phyloP scores from a whole-genome alignment of 2,329 filamentous ascomycete genomes.

The Alternaria ethzedia region DNA sequence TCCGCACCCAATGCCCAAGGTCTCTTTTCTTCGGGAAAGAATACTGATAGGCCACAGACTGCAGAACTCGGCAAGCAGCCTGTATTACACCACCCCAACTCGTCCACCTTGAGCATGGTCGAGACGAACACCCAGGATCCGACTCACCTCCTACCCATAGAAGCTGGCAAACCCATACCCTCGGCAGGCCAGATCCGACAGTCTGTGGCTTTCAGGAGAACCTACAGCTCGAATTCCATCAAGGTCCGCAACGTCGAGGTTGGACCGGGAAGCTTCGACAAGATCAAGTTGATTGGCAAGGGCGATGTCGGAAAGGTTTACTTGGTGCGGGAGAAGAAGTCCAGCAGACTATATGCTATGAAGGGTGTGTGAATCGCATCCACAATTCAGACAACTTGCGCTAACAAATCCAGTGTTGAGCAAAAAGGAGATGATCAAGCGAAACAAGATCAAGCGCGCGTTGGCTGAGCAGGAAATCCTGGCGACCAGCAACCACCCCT shows the following conservation, averaged over 20 bases:
- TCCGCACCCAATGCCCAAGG: constrained; percentile 97
- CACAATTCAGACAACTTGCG: background rate
- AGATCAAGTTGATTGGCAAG: constrained; percentile 99
- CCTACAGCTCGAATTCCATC: constrained; percentile 99
- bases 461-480: constrained; percentile 97
- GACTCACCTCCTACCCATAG: constrained; percentile 39
- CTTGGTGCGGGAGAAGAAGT: constrained; percentile 97
- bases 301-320: constrained; percentile 99
- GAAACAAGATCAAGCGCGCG: constrained; percentile 99
- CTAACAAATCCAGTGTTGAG: constrained; percentile 74
- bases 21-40: constrained; percentile 66
- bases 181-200: constrained; percentile 70
- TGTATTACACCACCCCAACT: constrained; percentile 63
- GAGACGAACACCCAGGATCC: constrained; percentile 49
- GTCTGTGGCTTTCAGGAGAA: constrained; percentile 81
- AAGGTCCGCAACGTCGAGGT: constrained; percentile 98
- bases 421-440: constrained; percentile 99
- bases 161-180: constrained; percentile 62
- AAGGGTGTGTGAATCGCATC: constrained; percentile 69
- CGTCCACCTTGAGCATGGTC: constrained; percentile 61
- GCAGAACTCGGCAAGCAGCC: constrained; percentile 87
- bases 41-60: constrained; percentile 73
- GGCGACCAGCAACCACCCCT: constrained; percentile 97
- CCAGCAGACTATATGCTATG: constrained; percentile 93
- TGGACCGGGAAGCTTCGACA: constrained; percentile 93